Percentiles rank a stretch among this genome's conserved stretches.
These are phyloP conservation scores for Gryganskiella cystojenkinii DNA, from an alignment of 192 early-diverging fungal species.

Conservation along the genomic window DNA sequence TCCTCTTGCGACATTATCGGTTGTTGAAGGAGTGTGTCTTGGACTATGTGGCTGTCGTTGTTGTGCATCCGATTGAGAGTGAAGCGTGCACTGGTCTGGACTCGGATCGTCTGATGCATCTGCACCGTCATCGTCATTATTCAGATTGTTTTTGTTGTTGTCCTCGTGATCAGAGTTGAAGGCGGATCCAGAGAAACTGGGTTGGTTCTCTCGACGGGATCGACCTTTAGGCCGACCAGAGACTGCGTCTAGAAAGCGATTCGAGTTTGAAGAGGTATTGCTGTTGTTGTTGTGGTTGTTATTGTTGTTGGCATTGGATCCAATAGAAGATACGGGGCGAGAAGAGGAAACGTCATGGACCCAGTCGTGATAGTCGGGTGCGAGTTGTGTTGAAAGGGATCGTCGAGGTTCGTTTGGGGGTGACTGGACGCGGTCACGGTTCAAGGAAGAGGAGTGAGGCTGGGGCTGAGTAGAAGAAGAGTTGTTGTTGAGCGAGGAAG, in stretches of 20 bases:
- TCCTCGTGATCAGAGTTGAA: slow-evolving; percentile 37
- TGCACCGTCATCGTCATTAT: not conserved
- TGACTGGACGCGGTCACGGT: slow-evolving; percentile 5
- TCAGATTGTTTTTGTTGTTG: not conserved
- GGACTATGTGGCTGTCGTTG: not conserved
- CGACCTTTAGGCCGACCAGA: slow-evolving; percentile 31
- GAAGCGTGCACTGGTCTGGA: too few species aligned
- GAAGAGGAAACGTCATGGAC: slow-evolving; percentile 28
- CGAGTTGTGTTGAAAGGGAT: slow-evolving; percentile 32
- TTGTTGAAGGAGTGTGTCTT: not conserved
- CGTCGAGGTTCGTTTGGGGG: slow-evolving; percentile 45
- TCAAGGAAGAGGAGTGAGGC: not conserved
- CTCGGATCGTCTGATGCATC: not conserved
- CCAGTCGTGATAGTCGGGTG: slow-evolving; percentile 42
- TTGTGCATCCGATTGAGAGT: too few species aligned
- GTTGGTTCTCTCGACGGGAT: slow-evolving; percentile 37
- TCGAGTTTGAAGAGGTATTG: not conserved
- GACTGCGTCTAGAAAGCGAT: slow-evolving; percentile 31
- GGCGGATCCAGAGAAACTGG: slow-evolving; percentile 42
- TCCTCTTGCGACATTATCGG: not conserved
- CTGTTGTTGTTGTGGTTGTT: not conserved
- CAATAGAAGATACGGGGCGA: not conserved
- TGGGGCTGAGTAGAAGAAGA: not conserved
- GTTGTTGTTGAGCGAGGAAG: too few species aligned
- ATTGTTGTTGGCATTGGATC: not conserved